Base-by-base conservation (phyloP, 306 rosid species). In the Ziziphus jujuba region DNA sequence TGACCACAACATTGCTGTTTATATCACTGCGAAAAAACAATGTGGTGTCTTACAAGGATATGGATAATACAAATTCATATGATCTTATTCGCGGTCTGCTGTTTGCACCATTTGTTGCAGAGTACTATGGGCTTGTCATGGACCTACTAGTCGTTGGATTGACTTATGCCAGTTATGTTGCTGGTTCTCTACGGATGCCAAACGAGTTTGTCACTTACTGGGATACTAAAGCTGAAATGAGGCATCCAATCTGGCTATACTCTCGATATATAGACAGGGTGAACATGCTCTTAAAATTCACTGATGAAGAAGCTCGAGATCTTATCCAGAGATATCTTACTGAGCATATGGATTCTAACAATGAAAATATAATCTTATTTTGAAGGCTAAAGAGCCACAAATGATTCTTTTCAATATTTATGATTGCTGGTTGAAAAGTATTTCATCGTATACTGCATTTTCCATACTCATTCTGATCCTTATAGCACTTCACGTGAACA, bases 41-140 rank as follows among this genome's bases (percentile, higher is more conserved):
- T 78, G 97, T 93, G 61, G 99, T 93, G 59, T 93, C 99, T 38
- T 93, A 93, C 69, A 93, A 93, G 77, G 99, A 93, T 79, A 93
- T 93, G 99, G 90, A 97, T 79, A 97, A 90, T 38, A 93, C 99
- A 65, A 93, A 93, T 78, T 88, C 97, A 0, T 93, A 93, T 70
- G 99, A 97, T 64, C 97, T 93, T 43, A 93, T 93, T 73, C 99
- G 99, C n/a, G 99, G 99, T 33, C 88, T 93, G 23, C 99, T 90
- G 83, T 93, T 93, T 81, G 97, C 99, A 48, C 90, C 99, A 0
- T 93, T 93, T 82, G 99, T 93, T 38, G 99, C 90, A 38, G 97
- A 93, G 44, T 93, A 93, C 69, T 90, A 88, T 54, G 99, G 99
- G 38, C 78, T 93, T 54, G 96, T 93, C 81, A 80, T 93, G 68